Conservation (phyloP, 2,329 filamentous ascomycete genomes). For the Colletotrichum destructivum region DNA sequence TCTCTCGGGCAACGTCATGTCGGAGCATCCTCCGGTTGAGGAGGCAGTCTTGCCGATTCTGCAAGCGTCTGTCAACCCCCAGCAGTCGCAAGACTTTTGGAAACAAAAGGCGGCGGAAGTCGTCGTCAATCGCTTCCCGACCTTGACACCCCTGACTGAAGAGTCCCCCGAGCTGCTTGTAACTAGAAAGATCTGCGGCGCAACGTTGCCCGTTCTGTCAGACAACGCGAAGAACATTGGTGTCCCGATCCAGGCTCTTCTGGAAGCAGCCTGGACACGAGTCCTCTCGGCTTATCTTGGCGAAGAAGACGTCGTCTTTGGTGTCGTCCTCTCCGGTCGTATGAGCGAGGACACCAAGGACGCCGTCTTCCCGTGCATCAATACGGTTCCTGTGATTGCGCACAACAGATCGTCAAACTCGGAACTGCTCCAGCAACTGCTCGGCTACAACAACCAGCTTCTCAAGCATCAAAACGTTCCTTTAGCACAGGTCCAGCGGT, state of each 20-base stretch:
- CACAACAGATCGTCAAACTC: constrained; percentile 67
- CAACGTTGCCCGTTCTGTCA: constrained; percentile 65
- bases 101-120: constrained; percentile 64
- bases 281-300: constrained; percentile 84
- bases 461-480: constrained; percentile 81
- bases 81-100: constrained; percentile 74
- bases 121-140: constrained; percentile 80
- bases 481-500: constrained; percentile 79
- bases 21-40: constrained; percentile 48
- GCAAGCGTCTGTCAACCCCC: constrained; percentile 47
- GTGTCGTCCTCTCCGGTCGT: constrained; percentile 84
- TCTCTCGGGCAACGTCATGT: constrained; percentile 45
- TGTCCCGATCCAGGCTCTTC: constrained; percentile 82
- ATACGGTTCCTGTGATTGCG: constrained; percentile 82
- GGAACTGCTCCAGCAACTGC: constrained; percentile 73
- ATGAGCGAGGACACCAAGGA: constrained; percentile 71
- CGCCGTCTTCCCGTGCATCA: constrained; percentile 83
- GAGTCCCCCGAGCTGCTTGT: constrained; percentile 35
- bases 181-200: constrained; percentile 16
- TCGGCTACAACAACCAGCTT: constrained; percentile 75
- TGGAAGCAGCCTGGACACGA: constrained; percentile 84
- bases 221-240: constrained; percentile 68
- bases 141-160: constrained; percentile 75
- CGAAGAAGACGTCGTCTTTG: constrained; percentile 82
- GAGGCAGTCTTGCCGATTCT: constrained; percentile 60